These are phyloP conservation scores for Chaetoceros muelleri DNA, from an alignment of 108 stramenopile species.

Conservation along the genomic window DNA sequence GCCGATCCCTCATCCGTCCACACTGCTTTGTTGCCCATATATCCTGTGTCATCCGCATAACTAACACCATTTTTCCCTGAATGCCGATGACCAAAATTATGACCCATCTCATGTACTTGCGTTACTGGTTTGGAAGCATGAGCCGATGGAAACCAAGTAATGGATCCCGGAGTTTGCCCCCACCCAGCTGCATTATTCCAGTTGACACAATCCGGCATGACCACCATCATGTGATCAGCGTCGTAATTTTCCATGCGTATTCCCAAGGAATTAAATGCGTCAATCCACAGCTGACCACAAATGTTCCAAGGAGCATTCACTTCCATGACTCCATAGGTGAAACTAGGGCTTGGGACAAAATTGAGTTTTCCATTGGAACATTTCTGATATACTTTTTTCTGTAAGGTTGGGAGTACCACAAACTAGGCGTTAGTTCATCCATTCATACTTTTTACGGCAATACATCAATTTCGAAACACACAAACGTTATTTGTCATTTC, in stretches of 20 bases:
- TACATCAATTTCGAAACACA: neutral
- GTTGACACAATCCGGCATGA: neutral
- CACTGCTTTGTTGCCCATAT: neutral
- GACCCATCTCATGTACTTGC: neutral
- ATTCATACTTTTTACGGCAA: too few relatives aligned
- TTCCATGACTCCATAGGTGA: neutral
- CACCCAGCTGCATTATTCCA: neutral
- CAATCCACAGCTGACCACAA: neutral
- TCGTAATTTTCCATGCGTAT: neutral
- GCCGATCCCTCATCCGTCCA: neutral
- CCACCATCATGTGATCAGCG: neutral
- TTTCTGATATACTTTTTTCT: neutral
- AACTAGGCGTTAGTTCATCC: neutral
- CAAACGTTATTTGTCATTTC: too few relatives aligned
- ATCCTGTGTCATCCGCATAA: neutral
- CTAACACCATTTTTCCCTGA: neutral
- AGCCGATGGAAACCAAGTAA: neutral
- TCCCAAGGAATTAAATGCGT: neutral
- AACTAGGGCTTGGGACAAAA: neutral
- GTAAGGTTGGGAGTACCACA: neutral
- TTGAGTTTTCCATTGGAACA: neutral
- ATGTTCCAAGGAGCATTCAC: neutral
- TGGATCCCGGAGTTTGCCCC: neutral
- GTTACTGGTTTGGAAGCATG: neutral
- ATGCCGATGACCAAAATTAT: neutral